Conservation (phyloP, 768 basidiomycete species). For the Rhizopogon rudus region DNA sequence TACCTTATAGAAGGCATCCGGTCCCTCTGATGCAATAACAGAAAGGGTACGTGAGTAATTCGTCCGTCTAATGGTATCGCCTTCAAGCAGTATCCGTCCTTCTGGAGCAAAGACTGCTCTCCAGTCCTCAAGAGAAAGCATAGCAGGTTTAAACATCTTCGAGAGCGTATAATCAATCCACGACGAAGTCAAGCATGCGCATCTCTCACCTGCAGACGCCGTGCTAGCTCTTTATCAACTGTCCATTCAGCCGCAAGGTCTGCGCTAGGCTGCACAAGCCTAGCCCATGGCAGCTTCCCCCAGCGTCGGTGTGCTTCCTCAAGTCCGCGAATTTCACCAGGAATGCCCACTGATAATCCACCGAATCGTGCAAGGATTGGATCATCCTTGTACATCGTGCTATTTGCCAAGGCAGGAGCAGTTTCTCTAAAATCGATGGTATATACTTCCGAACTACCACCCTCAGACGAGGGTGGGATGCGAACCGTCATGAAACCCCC, state of each 20-base stretch:
- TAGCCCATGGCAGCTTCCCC: constrained; percentile 76
- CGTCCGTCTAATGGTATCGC: constrained; percentile 65
- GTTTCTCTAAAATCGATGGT: constrained; percentile 88
- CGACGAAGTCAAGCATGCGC: neutral
- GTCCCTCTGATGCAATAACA: constrained; percentile 68
- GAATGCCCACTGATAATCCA: constrained; percentile 85
- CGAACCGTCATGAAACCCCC: constrained; percentile 86
- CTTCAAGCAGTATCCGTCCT: constrained; percentile 66
- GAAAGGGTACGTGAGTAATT: constrained; percentile 77
- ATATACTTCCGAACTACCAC: constrained; percentile 52
- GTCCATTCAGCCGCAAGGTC: constrained; percentile 75
- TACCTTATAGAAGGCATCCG: constrained; percentile 80
- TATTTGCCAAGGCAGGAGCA: constrained; percentile 67
- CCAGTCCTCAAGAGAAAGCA: constrained; percentile 73
- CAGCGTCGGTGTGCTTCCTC: constrained; percentile 79
- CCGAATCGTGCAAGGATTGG: constrained; percentile 58
- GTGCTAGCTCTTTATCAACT: constrained; percentile 72
- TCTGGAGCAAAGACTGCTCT: constrained; percentile 75
- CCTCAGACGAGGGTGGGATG: constrained; percentile 47
- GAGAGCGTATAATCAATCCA: constrained; percentile 1
- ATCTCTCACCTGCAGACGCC: constrained; percentile 58
- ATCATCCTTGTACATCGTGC: constrained; percentile 68
- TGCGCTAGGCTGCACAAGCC: constrained; percentile 70
- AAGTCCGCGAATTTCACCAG: constrained; percentile 86
- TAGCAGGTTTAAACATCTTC: constrained; percentile 45